Evolutionary conservation across 129 eudicot genomes (phyloP).

Genomic region (Ambrosia trifida): DNA sequence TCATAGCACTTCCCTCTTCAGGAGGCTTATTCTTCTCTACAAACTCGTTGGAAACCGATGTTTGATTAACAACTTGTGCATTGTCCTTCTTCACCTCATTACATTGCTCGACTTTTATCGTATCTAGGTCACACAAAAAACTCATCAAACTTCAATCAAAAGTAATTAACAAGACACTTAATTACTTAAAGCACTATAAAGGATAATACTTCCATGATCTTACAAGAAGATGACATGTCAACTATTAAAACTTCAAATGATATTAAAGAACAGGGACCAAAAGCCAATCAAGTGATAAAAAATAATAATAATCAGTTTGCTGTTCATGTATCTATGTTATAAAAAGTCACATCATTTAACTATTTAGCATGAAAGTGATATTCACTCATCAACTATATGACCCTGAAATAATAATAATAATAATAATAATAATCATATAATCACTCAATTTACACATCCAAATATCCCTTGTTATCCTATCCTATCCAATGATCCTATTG

Average conservation of each 20-base stretch:
- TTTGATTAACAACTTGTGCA: constrained; percentile 30
- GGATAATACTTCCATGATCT: constrained; percentile 28
- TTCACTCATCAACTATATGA: background rate
- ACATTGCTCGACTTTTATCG: constrained; percentile 29
- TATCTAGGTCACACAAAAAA: constrained; percentile 38
- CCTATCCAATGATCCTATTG: background rate
- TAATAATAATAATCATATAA: constrained; percentile 2
- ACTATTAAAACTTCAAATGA: constrained; percentile 6
- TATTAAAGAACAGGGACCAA: background rate
- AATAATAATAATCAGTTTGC: background rate
- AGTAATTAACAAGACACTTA: constrained; percentile 26
- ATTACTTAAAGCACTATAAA: constrained; percentile 30
- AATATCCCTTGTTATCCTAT: background rate
- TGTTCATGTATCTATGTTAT: background rate
- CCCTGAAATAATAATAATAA: too few relatives aligned
- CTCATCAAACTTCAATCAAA: constrained; percentile 6
- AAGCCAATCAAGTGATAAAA: background rate
- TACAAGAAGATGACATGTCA: constrained; percentile 25
- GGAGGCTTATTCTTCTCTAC: constrained; percentile 30
- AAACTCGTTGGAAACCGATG: constrained; percentile 27
- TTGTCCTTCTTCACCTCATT: constrained; percentile 46
- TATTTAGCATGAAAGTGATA: constrained; percentile 9
- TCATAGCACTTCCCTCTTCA: constrained; percentile 35
- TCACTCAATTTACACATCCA: background rate
- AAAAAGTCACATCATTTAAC: constrained; percentile 10